phyloP scores from a whole-genome alignment of 176 grass and related monocot genomes.

The Aegilops umbellulata region DNA sequence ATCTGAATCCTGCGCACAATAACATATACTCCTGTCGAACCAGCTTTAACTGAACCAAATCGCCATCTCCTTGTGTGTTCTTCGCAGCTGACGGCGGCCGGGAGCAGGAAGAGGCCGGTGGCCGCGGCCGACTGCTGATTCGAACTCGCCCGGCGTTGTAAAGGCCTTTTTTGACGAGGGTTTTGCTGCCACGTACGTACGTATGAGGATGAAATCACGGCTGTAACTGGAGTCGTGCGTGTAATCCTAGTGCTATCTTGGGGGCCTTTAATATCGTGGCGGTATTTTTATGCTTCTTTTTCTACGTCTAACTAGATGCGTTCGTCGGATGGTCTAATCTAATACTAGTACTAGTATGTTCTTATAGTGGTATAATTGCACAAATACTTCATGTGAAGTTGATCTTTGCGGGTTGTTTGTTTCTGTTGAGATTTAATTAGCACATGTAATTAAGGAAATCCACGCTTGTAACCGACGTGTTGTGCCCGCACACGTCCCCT shows the following conservation, averaged over 20 bases:
- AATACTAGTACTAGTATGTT: not conserved
- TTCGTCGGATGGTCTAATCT: not conserved
- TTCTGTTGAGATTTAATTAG: too few relatives aligned
- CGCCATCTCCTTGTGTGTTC: not conserved
- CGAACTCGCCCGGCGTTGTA: not conserved
- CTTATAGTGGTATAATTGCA: not conserved
- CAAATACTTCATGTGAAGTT: not conserved
- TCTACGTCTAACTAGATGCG: not conserved
- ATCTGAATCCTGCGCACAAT: too few relatives aligned
- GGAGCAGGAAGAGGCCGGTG: conserved; percentile 57
- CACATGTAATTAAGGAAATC: too few relatives aligned
- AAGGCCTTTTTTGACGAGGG: not conserved
- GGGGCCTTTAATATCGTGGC: not conserved
- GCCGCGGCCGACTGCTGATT: conserved; percentile 55
- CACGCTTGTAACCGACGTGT: too few relatives aligned
- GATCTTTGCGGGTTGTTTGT: not conserved
- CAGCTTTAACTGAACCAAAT: conserved; percentile 1
- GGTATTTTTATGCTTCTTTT: not conserved
- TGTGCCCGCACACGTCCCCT: too few relatives aligned
- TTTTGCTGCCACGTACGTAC: not conserved
- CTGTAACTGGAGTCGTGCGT: not conserved
- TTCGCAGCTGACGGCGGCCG: conserved; percentile 36
- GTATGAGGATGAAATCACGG: not conserved
- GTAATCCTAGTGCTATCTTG: not conserved
- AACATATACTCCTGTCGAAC: too few relatives aligned